Evolutionary conservation across 495 filamentous ascomycete species (phyloP).

Genomic region (Stereocaulon alpinum): DNA sequence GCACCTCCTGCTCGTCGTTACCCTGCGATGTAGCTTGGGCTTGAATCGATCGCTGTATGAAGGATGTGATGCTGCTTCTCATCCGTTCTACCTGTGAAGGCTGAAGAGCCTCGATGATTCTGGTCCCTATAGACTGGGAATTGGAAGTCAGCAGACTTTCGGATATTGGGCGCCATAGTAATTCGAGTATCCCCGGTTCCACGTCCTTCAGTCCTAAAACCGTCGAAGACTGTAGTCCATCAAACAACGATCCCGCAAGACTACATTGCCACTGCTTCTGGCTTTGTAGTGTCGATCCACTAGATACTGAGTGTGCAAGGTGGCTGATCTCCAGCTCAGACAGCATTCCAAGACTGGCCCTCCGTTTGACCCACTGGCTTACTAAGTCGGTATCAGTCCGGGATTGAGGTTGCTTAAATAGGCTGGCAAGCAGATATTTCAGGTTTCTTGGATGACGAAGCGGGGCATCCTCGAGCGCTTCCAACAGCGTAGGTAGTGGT

Average conservation of each 20-base stretch:
- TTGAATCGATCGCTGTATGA: neutral
- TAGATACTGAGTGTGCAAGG: constrained; percentile 27
- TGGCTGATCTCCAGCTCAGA: constrained; percentile 29
- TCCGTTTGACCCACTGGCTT: constrained; percentile 27
- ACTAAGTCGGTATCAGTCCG: constrained; percentile 17
- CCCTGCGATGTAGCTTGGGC: neutral
- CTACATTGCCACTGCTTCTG: neutral
- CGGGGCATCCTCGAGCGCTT: constrained; percentile 35
- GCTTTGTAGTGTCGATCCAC: constrained; percentile 1
- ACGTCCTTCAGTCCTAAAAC: constrained; percentile 5
- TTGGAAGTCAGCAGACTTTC: neutral
- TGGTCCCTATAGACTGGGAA: constrained; percentile 1
- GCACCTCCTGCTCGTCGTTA: neutral
- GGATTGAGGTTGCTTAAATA: constrained; percentile 14
- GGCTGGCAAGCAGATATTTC: constrained; percentile 23
- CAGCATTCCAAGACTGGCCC: constrained; percentile 33
- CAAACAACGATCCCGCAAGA: neutral
- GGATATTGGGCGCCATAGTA: neutral
- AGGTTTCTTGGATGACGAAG: constrained; percentile 35
- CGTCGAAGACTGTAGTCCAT: constrained; percentile 11
- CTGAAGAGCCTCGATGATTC: constrained; percentile 4
- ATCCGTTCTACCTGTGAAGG: neutral
- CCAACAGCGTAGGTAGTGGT: constrained; percentile 24
- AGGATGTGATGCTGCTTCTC: neutral
- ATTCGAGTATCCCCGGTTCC: neutral